A percentile compares a stretch with the other conserved stretches of the same genome.
Evolutionary conservation across 2,329 filamentous ascomycete species (phyloP).

Genomic region (Paecilomyces niveus): DNA sequence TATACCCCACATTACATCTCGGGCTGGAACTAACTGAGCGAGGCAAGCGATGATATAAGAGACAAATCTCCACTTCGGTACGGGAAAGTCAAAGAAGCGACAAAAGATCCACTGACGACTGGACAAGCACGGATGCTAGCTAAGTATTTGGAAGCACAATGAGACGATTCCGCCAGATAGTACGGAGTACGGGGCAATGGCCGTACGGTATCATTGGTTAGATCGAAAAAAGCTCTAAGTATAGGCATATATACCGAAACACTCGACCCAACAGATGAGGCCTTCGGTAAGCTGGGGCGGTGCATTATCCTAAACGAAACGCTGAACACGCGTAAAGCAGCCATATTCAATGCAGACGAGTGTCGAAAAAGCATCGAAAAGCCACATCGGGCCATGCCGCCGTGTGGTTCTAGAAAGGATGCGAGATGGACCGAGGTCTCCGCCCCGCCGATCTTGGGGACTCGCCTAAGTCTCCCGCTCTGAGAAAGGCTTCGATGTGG

Average conservation of each 20-base stretch:
- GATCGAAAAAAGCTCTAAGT: not conserved
- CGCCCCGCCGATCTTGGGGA: not conserved
- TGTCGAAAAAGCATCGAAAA: not conserved
- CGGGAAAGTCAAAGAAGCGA: not conserved
- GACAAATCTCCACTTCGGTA: not conserved
- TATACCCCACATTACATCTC: not conserved
- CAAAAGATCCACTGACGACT: not conserved
- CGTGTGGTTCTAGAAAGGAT: not conserved
- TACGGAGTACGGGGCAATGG: not conserved
- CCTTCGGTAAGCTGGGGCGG: not conserved
- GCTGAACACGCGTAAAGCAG: not conserved
- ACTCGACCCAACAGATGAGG: not conserved
- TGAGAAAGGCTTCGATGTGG: constrained; percentile 20
- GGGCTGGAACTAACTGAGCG: not conserved
- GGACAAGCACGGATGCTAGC: not conserved
- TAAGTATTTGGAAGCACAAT: not conserved
- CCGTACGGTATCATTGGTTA: not conserved
- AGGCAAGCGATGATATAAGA: not conserved
- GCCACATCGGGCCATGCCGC: not conserved
- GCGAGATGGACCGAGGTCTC: not conserved
- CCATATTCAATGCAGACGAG: not conserved
- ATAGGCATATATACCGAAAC: not conserved
- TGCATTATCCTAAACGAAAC: not conserved
- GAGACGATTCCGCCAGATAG: not conserved
- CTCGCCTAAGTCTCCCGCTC: constrained; percentile 33